phyloP scores from a whole-genome alignment of 192 early-diverging fungal species.

The Backusella liffmaniae region DNA sequence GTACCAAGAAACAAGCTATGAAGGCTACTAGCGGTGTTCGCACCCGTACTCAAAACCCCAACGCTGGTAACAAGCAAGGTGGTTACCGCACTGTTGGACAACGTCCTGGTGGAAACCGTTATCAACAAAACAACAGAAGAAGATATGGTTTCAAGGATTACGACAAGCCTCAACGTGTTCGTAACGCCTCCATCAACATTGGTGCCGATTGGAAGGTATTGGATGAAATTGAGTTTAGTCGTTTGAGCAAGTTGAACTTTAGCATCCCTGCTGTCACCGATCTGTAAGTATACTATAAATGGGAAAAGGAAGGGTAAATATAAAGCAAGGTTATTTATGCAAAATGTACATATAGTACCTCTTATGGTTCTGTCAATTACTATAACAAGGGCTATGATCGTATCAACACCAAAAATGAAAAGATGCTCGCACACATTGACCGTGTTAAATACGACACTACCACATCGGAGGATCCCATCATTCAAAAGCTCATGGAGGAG shows the following conservation, averaged over 20 bases:
- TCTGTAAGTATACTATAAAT: constrained; percentile 53
- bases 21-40: constrained; percentile 46
- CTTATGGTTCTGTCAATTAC: constrained; percentile 70
- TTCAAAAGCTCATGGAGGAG: constrained; percentile 52
- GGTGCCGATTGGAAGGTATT: constrained; percentile 87
- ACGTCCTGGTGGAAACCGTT: constrained; percentile 29
- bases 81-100: constrained; percentile 41
- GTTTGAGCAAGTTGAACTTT: constrained; percentile 82
- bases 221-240: constrained; percentile 93
- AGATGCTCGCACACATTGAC: constrained; percentile 63
- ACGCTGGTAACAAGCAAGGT: constrained; percentile 42
- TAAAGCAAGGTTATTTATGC: not conserved
- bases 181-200: constrained; percentile 86
- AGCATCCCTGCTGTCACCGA: constrained; percentile 76
- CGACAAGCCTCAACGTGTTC: constrained; percentile 68
- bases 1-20: constrained; percentile 61
- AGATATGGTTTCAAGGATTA: constrained; percentile 47
- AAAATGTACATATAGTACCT: constrained; percentile 42
- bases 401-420: constrained; percentile 77
- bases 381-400: constrained; percentile 89
- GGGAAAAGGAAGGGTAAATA: not conserved
- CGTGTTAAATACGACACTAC: constrained; percentile 74
- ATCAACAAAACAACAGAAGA: constrained; percentile 29
- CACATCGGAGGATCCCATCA: constrained; percentile 85
- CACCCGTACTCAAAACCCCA: constrained; percentile 41